Base-by-base conservation (phyloP, 148 eudicot genomes). In the Persicaria tinctoria region DNA sequence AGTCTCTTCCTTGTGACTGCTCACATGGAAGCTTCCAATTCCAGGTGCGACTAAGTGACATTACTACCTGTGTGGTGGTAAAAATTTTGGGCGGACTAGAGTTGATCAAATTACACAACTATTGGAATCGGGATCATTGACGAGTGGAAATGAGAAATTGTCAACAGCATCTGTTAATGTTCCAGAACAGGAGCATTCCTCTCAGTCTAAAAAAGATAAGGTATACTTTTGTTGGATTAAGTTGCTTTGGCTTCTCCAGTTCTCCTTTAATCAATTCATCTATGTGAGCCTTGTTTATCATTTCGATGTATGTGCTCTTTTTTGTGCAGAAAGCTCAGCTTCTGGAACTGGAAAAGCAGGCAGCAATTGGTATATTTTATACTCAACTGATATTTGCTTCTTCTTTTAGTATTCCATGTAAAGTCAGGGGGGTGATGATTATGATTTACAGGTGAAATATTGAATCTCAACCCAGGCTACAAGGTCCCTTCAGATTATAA, bases 41-140 rank as follows among this genome's bases (percentile, higher is more conserved):
- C 87, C 86, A 84, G 86, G 87, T 83, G 81, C 72, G 84, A 82
- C 80, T 86, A 82, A 86, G 85, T 91, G 86, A 89, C 82, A 80
- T 82, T 82, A 82, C 88, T 81, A 75, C 85, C 89, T 87, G 78
- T 86, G 74, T 87, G 92, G 84, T 88, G 88, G 84, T 80, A 84
- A 80, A 75, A 84, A 84, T 85, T 89, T 91, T 91, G 86, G 84
- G 85, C 98, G 91, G 97, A 87, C 89, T 86, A 85, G 97, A 85
- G 85, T 94, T 74, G 90, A 88, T 77, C 98, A 94, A 90, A 90
- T 94, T 68, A 81, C 92, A 0, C 83, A 90, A 62, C 88, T 83
- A 75, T 81, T 91, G 74, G 87, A 80, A 72, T 74, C 83, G 6
- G 91, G 88, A 83, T 72, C 81, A 55, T 23, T 81, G 82, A 84